Evolutionary conservation across 208 protist species (phyloP).

Genomic region (Acanthamoeba triangularis): DNA sequence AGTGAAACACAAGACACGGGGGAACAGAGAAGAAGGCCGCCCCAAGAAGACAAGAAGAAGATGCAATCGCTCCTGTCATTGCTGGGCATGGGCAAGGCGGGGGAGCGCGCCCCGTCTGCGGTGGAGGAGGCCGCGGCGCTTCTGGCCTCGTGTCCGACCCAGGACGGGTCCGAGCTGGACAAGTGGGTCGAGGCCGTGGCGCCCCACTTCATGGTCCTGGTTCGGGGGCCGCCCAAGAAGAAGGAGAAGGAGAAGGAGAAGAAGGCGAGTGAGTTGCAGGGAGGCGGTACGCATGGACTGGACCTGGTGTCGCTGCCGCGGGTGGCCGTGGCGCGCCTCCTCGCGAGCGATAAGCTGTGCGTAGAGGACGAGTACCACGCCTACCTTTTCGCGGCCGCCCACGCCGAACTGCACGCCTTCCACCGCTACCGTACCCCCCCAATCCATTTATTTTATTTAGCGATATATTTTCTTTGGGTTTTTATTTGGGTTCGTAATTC

Average conservation of each 20-base stretch:
- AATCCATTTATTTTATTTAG: too few species aligned
- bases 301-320: background rate
- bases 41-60: background rate
- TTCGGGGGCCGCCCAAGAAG: background rate
- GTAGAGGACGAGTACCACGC: background rate
- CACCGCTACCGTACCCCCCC: background rate
- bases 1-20: too few species aligned
- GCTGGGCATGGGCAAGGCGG: background rate
- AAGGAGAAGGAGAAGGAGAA: background rate
- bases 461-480: too few species aligned
- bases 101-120: background rate
- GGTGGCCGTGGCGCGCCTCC: background rate
- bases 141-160: background rate
- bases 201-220: background rate
- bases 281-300: background rate
- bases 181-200: background rate
- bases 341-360: background rate
- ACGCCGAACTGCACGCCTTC: slow-evolving; percentile 23
- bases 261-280: background rate
- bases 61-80: background rate
- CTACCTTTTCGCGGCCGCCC: slow-evolving; percentile 14
- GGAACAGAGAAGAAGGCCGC: too few species aligned
- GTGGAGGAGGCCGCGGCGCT: background rate
- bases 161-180: background rate
- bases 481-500: too few species aligned